Percentiles rank a stretch among this genome's conserved stretches.
These are phyloP conservation scores for Linderniella brevidens DNA, from an alignment of 257 asterid genomes.

Conservation along the genomic window DNA sequence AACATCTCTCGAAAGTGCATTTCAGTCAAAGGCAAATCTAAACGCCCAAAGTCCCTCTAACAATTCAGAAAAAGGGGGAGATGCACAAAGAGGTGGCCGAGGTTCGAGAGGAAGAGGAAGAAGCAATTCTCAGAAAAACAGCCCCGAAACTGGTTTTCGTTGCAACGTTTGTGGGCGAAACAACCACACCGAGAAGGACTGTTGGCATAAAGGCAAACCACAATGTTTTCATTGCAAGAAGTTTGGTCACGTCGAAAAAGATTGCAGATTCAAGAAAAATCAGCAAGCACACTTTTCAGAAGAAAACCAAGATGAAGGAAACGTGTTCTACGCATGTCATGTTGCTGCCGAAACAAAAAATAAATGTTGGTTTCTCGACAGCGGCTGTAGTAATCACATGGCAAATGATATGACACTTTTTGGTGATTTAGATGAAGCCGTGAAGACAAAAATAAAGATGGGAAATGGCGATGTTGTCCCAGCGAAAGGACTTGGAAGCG, in stretches of 20 bases:
- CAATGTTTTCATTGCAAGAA: neutral
- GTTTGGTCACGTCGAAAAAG: neutral
- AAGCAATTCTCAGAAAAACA: too few species aligned
- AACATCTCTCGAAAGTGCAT: neutral
- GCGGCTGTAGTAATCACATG: too few species aligned
- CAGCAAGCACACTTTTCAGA: neutral
- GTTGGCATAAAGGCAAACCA: neutral
- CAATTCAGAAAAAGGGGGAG: too few species aligned
- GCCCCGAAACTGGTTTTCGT: too few species aligned
- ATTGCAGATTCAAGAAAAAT: conserved; percentile 1
- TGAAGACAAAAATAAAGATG: conserved; percentile 2
- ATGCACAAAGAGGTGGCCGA: too few species aligned
- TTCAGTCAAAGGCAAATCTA: neutral
- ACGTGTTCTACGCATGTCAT: neutral
- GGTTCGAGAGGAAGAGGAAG: too few species aligned
- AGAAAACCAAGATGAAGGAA: neutral
- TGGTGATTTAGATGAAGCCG: conserved; percentile 1
- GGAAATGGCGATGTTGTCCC: neutral
- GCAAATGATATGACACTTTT: neutral
- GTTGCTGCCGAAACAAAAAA: too few species aligned
- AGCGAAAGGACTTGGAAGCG: neutral
- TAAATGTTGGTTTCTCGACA: too few species aligned
- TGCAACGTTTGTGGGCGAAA: too few species aligned
- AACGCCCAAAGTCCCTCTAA: neutral
- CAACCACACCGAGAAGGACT: too few species aligned